phyloP scores from a whole-genome alignment of 1,284 basidiomycete species.

The Coniferiporia sulphurascens region DNA sequence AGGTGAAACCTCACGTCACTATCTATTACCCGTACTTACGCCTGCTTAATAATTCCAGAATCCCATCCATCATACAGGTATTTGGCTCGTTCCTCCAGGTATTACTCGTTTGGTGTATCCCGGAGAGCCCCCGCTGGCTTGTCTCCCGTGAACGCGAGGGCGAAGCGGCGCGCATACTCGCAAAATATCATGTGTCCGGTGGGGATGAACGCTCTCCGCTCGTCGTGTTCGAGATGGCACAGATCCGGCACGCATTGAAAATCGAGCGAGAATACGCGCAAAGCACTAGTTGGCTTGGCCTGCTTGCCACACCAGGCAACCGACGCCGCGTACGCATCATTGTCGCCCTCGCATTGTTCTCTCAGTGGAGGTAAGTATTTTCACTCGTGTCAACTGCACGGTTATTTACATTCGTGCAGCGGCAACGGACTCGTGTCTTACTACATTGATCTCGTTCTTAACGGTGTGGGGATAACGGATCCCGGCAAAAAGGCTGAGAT shows the following conservation, averaged over 20 bases:
- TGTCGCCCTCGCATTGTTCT: slow-evolving; percentile 54
- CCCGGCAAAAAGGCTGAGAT: slow-evolving; percentile 52
- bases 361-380: slow-evolving; percentile 55
- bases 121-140: slow-evolving; percentile 67
- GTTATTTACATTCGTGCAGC: slow-evolving; percentile 26
- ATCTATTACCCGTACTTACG: too few relatives aligned
- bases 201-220: slow-evolving; percentile 47
- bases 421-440: slow-evolving; percentile 65
- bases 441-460: slow-evolving; percentile 60
- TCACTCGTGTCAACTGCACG: neutral
- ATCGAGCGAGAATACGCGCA: slow-evolving; percentile 48
- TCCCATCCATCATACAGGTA: slow-evolving; percentile 65
- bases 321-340: slow-evolving; percentile 54
- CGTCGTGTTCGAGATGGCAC: slow-evolving; percentile 54
- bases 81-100: slow-evolving; percentile 58
- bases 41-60: slow-evolving; percentile 27
- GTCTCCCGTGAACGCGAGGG: slow-evolving; percentile 56
- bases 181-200: slow-evolving; percentile 60
- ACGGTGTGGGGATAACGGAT: slow-evolving; percentile 50
- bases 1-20: slow-evolving; percentile 20
- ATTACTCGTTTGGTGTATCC: slow-evolving; percentile 53
- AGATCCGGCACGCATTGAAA: slow-evolving; percentile 59
- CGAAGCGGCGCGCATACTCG: slow-evolving; percentile 46
- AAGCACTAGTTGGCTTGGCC: slow-evolving; percentile 42
- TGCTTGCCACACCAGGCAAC: slow-evolving; percentile 56